Evolutionary conservation across 129 eudicot species (phyloP).

Genomic region (Flaveria sonorensis): DNA sequence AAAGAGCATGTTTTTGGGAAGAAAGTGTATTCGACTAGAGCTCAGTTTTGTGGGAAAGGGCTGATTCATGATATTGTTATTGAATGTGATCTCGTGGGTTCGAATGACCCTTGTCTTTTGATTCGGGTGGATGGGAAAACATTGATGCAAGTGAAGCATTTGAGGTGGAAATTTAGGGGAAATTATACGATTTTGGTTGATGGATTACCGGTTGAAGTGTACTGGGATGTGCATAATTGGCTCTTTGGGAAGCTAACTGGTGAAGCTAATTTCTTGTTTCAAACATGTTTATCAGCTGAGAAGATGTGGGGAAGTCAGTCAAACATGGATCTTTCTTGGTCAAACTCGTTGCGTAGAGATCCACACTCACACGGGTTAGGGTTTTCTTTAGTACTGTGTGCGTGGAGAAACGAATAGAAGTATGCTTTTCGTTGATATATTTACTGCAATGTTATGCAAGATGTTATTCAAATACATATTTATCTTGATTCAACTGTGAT

Average conservation of each 20-base stretch:
- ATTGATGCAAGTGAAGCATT: conserved; percentile 59
- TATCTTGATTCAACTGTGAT: conserved; percentile 16
- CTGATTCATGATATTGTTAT: conserved; percentile 50
- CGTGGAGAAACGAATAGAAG: conserved; percentile 73
- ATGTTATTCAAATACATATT: conserved; percentile 35
- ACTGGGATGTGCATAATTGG: conserved; percentile 85
- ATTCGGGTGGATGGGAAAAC: conserved; percentile 56
- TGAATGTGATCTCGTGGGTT: conserved; percentile 52
- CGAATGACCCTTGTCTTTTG: conserved; percentile 52
- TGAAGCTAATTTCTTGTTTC: conserved; percentile 72
- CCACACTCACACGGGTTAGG: conserved; percentile 50
- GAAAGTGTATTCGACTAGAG: conserved; percentile 49
- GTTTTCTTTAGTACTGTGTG: conserved; percentile 72
- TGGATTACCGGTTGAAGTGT: conserved; percentile 72
- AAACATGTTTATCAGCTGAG: conserved; percentile 52
- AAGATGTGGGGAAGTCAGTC: conserved; percentile 44
- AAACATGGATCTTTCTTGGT: conserved; percentile 41
- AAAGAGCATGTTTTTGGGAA: conserved; percentile 69
- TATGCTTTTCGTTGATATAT: conserved; percentile 9
- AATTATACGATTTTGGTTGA: conserved; percentile 67
- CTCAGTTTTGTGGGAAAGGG: conserved; percentile 63
- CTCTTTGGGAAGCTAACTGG: conserved; percentile 60
- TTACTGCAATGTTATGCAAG: conserved; percentile 24
- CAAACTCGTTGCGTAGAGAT: conserved; percentile 44
- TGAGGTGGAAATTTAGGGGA: conserved; percentile 78